These are phyloP conservation scores for Nitzschia palea DNA, from an alignment of 108 stramenopile genomes.

Conservation along the genomic window DNA sequence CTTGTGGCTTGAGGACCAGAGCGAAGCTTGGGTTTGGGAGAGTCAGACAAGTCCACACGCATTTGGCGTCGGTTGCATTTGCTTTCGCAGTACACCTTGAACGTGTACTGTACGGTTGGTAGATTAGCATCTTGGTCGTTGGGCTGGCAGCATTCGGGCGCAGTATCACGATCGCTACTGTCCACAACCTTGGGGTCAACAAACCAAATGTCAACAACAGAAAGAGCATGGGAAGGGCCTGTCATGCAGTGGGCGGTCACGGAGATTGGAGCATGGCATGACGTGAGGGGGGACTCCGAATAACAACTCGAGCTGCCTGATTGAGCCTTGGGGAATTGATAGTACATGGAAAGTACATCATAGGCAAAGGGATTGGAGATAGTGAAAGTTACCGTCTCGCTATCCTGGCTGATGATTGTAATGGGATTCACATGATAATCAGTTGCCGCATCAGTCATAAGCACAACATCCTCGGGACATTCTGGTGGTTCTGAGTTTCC, in stretches of 20 bases:
- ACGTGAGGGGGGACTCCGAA: not conserved
- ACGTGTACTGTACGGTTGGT: conserved; percentile 10
- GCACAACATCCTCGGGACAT: not conserved
- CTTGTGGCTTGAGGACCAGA: not conserved
- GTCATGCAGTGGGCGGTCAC: conserved; percentile 6
- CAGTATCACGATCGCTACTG: not conserved
- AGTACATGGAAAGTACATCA: not conserved
- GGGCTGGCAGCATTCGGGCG: conserved; percentile 17
- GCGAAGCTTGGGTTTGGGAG: not conserved
- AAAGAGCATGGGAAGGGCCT: not conserved
- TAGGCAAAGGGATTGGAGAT: not conserved
- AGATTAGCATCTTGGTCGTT: not conserved
- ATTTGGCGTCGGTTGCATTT: not conserved
- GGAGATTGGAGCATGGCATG: not conserved
- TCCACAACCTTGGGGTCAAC: not conserved
- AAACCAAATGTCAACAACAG: conserved; percentile 18
- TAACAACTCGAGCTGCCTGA: not conserved
- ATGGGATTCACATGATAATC: not conserved
- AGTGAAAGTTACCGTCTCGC: not conserved
- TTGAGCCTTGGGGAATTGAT: not conserved
- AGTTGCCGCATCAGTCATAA: not conserved
- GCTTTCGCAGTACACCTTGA: conserved; percentile 7
- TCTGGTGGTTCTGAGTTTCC: too few relatives aligned
- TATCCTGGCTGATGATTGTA: not conserved
- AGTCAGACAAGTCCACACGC: not conserved